A percentile compares a stretch with the other conserved stretches of the same genome.
These are phyloP conservation scores for Melanomma pulvis-pyrius DNA, from an alignment of 495 filamentous ascomycete genomes.

Conservation along the genomic window DNA sequence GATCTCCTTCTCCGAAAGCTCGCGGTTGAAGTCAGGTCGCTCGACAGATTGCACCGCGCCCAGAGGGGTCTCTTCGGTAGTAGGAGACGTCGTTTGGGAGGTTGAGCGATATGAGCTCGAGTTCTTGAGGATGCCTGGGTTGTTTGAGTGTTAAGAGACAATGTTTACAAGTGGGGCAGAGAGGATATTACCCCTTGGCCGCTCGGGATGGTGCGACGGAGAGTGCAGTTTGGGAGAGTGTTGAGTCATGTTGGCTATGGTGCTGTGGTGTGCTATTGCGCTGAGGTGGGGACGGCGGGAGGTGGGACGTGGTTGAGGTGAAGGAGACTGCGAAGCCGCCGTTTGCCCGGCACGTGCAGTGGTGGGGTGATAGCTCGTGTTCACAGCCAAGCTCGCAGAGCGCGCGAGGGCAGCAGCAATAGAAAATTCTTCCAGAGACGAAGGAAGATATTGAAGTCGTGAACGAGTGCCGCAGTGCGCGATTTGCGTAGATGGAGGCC, in stretches of 20 bases:
- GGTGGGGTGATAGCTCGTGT: conserved; percentile 4
- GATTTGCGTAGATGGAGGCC: not conserved
- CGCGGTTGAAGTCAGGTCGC: conserved; percentile 44
- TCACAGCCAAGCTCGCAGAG: not conserved
- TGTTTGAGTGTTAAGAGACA: conserved; percentile 2
- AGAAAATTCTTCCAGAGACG: not conserved
- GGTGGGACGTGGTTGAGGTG: conserved; percentile 5
- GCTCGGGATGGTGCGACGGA: conserved; percentile 52
- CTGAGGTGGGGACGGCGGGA: conserved; percentile 4
- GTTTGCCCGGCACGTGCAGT: conserved; percentile 8
- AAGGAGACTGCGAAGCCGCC: not conserved
- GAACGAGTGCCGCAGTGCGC: not conserved
- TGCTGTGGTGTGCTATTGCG: no score
- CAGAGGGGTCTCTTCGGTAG: conserved; percentile 38
- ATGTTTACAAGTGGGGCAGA: conserved; percentile 4
- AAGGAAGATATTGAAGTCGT: not conserved
- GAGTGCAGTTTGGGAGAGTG: conserved; percentile 38
- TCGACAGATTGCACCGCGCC: conserved; percentile 39
- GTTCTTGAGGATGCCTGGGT: conserved; percentile 92
- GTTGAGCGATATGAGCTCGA: conserved; percentile 62
- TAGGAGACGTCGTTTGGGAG: conserved; percentile 45
- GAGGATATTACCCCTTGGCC: conserved; percentile 74
- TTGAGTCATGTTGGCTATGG: conserved; percentile 39
- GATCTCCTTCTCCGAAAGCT: conserved; percentile 76
- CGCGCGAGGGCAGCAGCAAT: not conserved